Base-by-base conservation (phyloP, 2,329 filamentous ascomycete genomes). In the Nemania abortiva region DNA sequence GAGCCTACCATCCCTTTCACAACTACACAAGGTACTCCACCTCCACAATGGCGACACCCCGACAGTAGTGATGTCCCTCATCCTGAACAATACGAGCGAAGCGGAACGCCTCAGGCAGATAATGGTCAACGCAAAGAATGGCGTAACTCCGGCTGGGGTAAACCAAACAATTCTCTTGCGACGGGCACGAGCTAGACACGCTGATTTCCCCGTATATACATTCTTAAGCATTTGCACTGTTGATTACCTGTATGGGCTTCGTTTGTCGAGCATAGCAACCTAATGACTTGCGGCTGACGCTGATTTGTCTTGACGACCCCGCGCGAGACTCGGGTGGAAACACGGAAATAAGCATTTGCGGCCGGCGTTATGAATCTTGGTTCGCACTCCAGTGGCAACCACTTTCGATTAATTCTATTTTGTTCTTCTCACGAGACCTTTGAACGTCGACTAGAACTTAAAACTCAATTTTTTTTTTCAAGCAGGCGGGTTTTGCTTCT, bases 141-240 rank as follows among this genome's bases (percentile, higher is more conserved):
- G 86, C 84, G 87, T 39, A 88, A 88, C 75, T 89, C 87, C 20
- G 86, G 81, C 45, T 88, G 84, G 83, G 83, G 81, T 31, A 84
- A 84, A 56, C 86, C 84, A 68, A 85, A 81, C 70, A 82, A 82
- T 70, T 82, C 84, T 54, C 85, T 87, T 69, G 81, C 87, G 11
- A 82, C 81, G 31, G 85, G 86, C 62, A 81, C 81, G 37, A 77
- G 80, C 52, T 84, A 78, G 76, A 64, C 39, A 59, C 55, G 60
- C 47, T 52, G 49, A 55, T 57, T 56, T 58, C 67, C 66, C 52
- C 60, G 72, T 74, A 77, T 75, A 76, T 77, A 77, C 66, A 58
- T 63, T 71, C 68, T 27, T 72, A 63, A 72, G 66, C 65, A 70
- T 64, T 57, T 55, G 58, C 63, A 68, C 69, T 59, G 59, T 73